A percentile compares a stretch with the other conserved stretches of the same genome.
phyloP scores from a whole-genome alignment of 345 rosid genomes.

The Brassica incana region DNA sequence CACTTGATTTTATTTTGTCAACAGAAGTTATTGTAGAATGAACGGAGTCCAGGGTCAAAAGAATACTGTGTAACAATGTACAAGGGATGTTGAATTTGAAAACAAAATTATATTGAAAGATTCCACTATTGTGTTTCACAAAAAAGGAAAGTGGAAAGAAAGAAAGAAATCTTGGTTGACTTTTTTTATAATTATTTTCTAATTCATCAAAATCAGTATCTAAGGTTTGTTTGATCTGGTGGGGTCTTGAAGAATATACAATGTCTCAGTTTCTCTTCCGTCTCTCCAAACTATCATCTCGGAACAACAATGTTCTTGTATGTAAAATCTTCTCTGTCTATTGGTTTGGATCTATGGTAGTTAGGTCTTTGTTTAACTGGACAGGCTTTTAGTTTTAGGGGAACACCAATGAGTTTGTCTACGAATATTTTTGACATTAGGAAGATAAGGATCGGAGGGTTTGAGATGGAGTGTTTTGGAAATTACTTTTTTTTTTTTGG shows the following conservation, averaged over 20 bases:
- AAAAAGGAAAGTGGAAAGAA: neutral
- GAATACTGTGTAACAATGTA: neutral
- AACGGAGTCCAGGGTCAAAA: neutral
- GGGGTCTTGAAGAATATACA: neutral
- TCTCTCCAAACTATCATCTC: neutral
- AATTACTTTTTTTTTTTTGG: neutral
- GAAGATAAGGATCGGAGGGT: neutral
- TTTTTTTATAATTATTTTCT: too few species aligned
- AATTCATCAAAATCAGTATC: neutral
- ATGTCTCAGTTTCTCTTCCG: conserved; percentile 7
- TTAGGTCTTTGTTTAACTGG: neutral
- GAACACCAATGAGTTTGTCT: neutral
- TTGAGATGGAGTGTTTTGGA: neutral
- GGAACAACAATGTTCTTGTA: neutral
- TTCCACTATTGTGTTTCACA: neutral
- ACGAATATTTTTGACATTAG: neutral
- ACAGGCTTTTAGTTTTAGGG: neutral
- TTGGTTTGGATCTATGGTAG: neutral
- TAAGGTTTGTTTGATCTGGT: neutral
- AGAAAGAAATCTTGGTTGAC: neutral
- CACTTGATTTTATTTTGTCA: neutral
- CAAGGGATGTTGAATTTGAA: neutral
- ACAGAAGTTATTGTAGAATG: neutral
- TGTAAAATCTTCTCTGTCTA: neutral
- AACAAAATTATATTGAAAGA: neutral